Base-by-base conservation (phyloP, 2,329 filamentous ascomycete species). In the Xylaria sp. region DNA sequence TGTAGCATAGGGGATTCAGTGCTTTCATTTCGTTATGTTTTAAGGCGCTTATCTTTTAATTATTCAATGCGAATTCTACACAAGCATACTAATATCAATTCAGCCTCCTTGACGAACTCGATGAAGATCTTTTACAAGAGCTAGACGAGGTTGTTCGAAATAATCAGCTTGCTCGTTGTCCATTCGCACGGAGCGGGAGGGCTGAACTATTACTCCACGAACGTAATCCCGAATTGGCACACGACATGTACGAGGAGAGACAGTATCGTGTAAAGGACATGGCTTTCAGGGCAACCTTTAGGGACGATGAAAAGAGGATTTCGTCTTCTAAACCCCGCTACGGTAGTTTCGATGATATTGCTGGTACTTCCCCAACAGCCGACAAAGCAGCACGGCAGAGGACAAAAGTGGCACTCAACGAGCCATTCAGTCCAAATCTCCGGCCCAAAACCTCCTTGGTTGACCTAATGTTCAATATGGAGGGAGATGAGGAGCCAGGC, bases 381-480 rank as follows among this genome's bases (percentile, higher is more conserved):
- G 85, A 88, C 16, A 85, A 79, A 66, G 70, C 42, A 60, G 69
- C 29, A 83, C 60, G 85, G 63, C 81, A 81, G 60, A 87, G 83
- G 66, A 82, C 82, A 0, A 87, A 84, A 65, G 74, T 74, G 5
- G 75, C 75, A 23, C 82, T 79, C 16, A 90, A 89, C 70, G 88
- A 89, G 69, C 84, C 85, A 0, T 85, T 87, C 60, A 93, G 89
- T 65, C 93, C 93, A 0, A 84, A 82, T 21, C 83, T 96, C 53
- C 90, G 88, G 63, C 85, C 91, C 1, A 93, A 89, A 75, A 86
- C 85, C 23, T 94, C 92, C 0, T 83, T 86, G 1, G 86, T 85
- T 44, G 94, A 98, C 73, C 85, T 98, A 63, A 97, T 97, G 79
- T 98, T 98, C 77, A 90, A 93, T 72, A 98, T 98, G 94, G 95